Evolutionary conservation across 805 yeast genomes (phyloP).

Genomic region (Cyberlindnera veronae): DNA sequence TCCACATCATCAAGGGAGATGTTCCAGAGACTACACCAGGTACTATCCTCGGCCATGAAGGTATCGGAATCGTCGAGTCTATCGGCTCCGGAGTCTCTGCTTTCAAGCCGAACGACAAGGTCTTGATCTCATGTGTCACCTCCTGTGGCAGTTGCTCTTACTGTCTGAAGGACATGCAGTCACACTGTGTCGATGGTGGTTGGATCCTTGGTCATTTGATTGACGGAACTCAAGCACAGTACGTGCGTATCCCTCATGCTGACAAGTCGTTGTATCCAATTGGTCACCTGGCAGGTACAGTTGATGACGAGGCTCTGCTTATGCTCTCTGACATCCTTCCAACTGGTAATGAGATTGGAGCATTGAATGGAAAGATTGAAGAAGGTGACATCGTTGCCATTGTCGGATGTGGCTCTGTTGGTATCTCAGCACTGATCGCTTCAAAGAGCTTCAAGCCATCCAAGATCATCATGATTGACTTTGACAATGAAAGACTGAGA

Average conservation of each 20-base stretch:
- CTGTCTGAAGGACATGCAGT: constrained; percentile 50
- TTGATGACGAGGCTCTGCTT: constrained; percentile 47
- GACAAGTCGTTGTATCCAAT: constrained; percentile 33
- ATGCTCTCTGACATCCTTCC: constrained; percentile 63
- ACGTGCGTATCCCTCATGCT: constrained; percentile 49
- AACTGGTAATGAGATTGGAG: constrained; percentile 65
- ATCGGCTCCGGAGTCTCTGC: constrained; percentile 46
- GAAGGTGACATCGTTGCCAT: constrained; percentile 58
- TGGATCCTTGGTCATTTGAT: constrained; percentile 53
- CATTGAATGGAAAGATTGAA: constrained; percentile 46
- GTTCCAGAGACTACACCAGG: constrained; percentile 48
- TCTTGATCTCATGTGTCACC: constrained; percentile 62
- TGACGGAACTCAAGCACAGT: constrained; percentile 66
- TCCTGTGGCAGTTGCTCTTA: constrained; percentile 58
- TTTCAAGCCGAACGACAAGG: constrained; percentile 53
- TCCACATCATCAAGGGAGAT: constrained; percentile 58
- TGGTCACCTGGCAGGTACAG: constrained; percentile 30
- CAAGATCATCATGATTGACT: constrained; percentile 51
- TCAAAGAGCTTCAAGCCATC: constrained; percentile 51
- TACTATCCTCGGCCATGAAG: constrained; percentile 58
- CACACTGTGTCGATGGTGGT: constrained; percentile 55
- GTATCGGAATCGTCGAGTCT: constrained; percentile 48
- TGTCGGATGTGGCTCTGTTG: constrained; percentile 67
- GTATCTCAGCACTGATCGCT: constrained; percentile 53
- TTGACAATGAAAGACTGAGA: constrained; percentile 53